Percentiles rank a stretch among this genome's conserved stretches.
Conservation (phyloP, 768 basidiomycete genomes). For the Amylocystis lapponica region DNA sequence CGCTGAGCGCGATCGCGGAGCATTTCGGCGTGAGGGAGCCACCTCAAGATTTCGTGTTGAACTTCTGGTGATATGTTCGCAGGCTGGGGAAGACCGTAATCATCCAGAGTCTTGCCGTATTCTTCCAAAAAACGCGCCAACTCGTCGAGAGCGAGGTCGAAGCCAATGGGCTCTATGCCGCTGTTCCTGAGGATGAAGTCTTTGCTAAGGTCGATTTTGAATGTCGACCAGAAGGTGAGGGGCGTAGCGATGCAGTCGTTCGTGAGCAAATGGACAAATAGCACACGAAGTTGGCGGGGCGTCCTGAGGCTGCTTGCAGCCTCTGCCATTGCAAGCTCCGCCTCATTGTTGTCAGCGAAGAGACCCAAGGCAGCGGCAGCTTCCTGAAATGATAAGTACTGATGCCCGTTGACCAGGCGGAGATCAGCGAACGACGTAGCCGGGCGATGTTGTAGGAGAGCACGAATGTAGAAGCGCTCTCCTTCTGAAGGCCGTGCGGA, state of each 20-base stretch:
- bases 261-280: slow-evolving; percentile 30
- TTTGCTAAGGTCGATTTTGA: background rate
- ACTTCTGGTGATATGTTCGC: background rate
- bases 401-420: slow-evolving; percentile 1
- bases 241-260: slow-evolving; percentile 23
- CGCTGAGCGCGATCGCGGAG: no score
- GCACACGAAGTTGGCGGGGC: slow-evolving; percentile 28
- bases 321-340: slow-evolving; percentile 23
- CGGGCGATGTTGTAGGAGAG: slow-evolving; percentile 19
- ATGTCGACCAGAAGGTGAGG: slow-evolving; percentile 14
- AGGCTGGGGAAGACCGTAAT: background rate
- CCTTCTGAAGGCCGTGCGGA: slow-evolving; percentile 23
- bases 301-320: slow-evolving; percentile 22
- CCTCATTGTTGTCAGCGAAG: slow-evolving; percentile 21
- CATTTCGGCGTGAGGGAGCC: no score
- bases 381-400: no score
- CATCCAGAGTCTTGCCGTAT: background rate
- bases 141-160: background rate
- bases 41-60: background rate
- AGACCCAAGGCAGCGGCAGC: slow-evolving; percentile 15
- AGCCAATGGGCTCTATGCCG: background rate
- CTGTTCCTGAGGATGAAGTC: background rate
- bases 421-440: slow-evolving; percentile 11
- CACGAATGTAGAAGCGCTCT: slow-evolving; percentile 29
- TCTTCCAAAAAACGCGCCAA: background rate